Evolutionary conservation across 2,329 filamentous ascomycete species (phyloP).

Genomic region (Xylaria sp.): DNA sequence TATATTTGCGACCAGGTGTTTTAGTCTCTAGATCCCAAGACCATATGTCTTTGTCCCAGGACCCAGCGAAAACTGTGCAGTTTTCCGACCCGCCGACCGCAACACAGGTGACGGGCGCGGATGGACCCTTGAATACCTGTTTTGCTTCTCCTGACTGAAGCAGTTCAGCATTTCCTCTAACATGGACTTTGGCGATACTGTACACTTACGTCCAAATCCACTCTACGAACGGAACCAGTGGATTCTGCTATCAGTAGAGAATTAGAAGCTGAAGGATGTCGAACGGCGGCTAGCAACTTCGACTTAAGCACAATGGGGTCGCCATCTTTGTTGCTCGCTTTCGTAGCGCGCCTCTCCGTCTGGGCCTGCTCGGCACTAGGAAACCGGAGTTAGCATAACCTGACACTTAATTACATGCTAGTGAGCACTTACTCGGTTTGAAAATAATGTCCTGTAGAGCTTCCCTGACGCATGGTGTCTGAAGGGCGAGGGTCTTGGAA

Average conservation of each 20-base stretch:
- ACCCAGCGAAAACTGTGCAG: conserved; percentile 81
- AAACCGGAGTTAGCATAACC: conserved; percentile 55
- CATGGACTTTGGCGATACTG: not conserved
- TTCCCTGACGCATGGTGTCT: conserved; percentile 67
- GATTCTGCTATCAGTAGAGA: conserved; percentile 86
- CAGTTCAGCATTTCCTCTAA: conserved; percentile 28
- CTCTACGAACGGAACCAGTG: conserved; percentile 78
- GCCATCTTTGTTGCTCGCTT: conserved; percentile 81
- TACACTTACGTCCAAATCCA: conserved; percentile 76
- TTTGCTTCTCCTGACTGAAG: conserved; percentile 56
- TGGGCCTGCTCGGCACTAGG: conserved; percentile 62
- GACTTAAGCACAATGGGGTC: conserved; percentile 82
- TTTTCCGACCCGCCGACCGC: conserved; percentile 69
- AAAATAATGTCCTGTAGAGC: conserved; percentile 86
- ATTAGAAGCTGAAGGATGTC: conserved; percentile 71
- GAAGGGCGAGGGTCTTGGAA: not conserved
- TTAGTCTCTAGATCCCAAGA: conserved; percentile 77
- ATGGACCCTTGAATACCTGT: conserved; percentile 75
- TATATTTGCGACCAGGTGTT: conserved; percentile 67
- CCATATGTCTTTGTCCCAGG: conserved; percentile 95
- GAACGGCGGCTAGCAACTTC: conserved; percentile 81
- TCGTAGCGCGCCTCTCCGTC: conserved; percentile 72
- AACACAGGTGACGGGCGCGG: conserved; percentile 82
- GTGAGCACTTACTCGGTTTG: conserved; percentile 79
- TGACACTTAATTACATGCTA: not conserved